Conservation (phyloP, 768 basidiomycete genomes). For the Lactarius trivialis region DNA sequence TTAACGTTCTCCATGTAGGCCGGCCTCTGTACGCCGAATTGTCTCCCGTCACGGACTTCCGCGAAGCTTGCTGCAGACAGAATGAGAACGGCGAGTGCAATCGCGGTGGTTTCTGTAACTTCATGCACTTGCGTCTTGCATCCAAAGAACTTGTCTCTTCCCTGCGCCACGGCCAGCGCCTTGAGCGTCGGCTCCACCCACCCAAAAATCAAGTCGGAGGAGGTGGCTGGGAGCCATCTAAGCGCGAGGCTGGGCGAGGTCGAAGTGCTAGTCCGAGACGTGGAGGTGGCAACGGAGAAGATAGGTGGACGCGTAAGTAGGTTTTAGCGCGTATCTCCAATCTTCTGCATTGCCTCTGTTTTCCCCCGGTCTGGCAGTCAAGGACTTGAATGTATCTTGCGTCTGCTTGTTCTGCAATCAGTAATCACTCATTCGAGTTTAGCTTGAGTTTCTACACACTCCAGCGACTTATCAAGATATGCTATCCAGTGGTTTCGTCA, state of each 20-base stretch:
- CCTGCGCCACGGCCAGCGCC: slow-evolving; percentile 72
- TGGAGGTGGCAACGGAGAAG: slow-evolving; percentile 62
- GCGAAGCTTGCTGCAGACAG: slow-evolving; percentile 97
- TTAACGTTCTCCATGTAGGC: slow-evolving; percentile 39
- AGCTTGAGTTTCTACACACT: not conserved
- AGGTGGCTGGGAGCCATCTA: slow-evolving; percentile 81
- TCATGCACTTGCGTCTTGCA: slow-evolving; percentile 92
- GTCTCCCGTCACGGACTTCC: slow-evolving; percentile 96
- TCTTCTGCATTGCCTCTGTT: not conserved
- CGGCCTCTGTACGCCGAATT: slow-evolving; percentile 95
- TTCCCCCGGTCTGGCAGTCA: not conserved
- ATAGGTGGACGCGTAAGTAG: slow-evolving; percentile 44
- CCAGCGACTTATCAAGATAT: not conserved
- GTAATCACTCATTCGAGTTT: not conserved
- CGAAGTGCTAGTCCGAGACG: slow-evolving; percentile 73
- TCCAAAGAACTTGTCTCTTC: slow-evolving; percentile 77
- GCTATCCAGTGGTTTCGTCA: not conserved
- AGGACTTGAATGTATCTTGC: not conserved
- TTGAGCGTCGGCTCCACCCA: slow-evolving; percentile 76
- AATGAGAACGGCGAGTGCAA: slow-evolving; percentile 99
- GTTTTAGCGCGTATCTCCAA: not conserved
- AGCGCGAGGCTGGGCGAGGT: slow-evolving; percentile 55
- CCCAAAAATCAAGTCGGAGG: slow-evolving; percentile 54
- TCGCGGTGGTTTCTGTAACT: slow-evolving; percentile 97
- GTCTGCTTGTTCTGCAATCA: not conserved